Evolutionary conservation across 805 yeast genomes (phyloP).

Genomic region (Priceomyces medius): DNA sequence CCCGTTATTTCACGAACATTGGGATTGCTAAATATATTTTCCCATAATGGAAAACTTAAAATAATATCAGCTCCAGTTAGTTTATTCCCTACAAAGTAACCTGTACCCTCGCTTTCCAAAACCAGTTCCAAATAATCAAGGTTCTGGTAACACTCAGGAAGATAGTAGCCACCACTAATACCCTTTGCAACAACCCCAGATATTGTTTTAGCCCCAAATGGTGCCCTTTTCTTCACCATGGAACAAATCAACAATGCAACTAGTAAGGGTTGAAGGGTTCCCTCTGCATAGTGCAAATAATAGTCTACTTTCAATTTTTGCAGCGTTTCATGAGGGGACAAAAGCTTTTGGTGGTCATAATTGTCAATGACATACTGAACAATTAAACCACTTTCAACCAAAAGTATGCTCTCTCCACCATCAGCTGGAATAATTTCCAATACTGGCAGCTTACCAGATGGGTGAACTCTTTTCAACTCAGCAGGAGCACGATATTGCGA

Average conservation of each 20-base stretch:
- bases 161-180: constrained; percentile 48
- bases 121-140: constrained; percentile 29
- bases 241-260: constrained; percentile 38
- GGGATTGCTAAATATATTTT: constrained; percentile 33
- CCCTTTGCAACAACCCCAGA: constrained; percentile 43
- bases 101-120: constrained; percentile 25
- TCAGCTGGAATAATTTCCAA: constrained; percentile 43
- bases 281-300: constrained; percentile 59
- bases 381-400: constrained; percentile 40
- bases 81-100: constrained; percentile 37
- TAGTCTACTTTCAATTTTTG: constrained; percentile 50
- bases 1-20: background rate
- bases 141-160: constrained; percentile 42
- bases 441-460: constrained; percentile 64
- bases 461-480: constrained; percentile 52
- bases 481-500: constrained; percentile 45
- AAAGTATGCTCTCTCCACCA: constrained; percentile 31
- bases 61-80: constrained; percentile 41
- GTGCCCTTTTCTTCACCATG: constrained; percentile 42
- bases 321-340: constrained; percentile 29
- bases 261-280: constrained; percentile 54
- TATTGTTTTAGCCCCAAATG: constrained; percentile 48
- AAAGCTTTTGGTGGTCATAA: constrained; percentile 30
- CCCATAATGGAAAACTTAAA: constrained; percentile 36
- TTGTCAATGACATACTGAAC: constrained; percentile 35